Percentiles rank a stretch among this genome's conserved stretches.
These are phyloP conservation scores for Durusdinium trenchii DNA, from an alignment of 73 alveolate genomes.

Conservation along the genomic window DNA sequence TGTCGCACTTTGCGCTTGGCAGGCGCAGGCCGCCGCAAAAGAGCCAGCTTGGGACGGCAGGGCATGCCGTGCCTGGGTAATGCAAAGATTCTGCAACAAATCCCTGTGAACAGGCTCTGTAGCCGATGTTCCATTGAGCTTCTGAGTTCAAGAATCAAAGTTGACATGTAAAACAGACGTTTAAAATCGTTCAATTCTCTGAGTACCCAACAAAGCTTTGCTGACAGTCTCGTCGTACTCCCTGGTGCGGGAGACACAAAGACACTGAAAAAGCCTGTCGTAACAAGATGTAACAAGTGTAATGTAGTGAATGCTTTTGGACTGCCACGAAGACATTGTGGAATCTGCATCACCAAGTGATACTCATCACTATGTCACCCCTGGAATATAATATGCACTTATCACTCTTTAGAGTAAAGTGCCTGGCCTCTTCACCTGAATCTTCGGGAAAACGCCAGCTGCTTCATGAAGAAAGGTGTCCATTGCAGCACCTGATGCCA, in stretches of 20 bases:
- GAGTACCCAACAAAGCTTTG: constrained; percentile 8
- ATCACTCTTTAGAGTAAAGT: background rate
- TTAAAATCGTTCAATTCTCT: background rate
- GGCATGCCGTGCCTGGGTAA: constrained; percentile 54
- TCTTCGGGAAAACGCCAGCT: background rate
- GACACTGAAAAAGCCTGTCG: background rate
- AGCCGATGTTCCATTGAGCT: too few relatives aligned
- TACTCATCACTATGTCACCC: too few relatives aligned
- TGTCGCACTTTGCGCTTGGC: too few relatives aligned
- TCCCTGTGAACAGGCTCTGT: background rate
- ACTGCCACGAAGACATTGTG: too few relatives aligned
- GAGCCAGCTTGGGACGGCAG: constrained; percentile 64
- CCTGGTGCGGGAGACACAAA: background rate
- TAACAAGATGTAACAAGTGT: too few relatives aligned
- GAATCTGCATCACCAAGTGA: too few relatives aligned
- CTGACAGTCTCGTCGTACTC: constrained; percentile 27
- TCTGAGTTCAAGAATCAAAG: too few relatives aligned
- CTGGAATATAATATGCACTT: background rate
- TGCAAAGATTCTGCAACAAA: background rate
- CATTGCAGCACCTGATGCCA: background rate
- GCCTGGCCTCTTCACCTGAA: constrained; percentile 36
- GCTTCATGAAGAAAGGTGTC: constrained; percentile 38
- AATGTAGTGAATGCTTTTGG: too few relatives aligned
- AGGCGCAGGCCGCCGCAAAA: constrained; percentile 33
- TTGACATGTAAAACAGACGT: background rate